Evolutionary conservation across 75 land plant species (phyloP), one percentile per base, ranked within the genome.

Genomic region (Sequoiadendron giganteum): DNA sequence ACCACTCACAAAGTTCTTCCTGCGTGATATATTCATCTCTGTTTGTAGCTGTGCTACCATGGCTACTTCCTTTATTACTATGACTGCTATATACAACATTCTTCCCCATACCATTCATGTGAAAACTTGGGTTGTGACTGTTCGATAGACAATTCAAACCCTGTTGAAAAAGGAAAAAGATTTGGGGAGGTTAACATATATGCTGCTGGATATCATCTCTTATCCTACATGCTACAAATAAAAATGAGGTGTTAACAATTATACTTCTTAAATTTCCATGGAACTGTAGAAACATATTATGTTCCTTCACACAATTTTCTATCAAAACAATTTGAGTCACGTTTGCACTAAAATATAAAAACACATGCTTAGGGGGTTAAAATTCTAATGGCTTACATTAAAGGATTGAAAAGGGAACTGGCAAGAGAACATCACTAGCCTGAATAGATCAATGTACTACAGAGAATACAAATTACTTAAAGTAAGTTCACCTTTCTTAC

Each of bases 51-150:
- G 21, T 81, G 49, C 52, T 81, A 45, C 5, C 2, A 81, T 81
- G 11, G 30, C 48, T 25, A 45, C 48, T 81, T 39, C 32, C 76
- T 68, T 38, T 65, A 70, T 16, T 38, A 58, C 56, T 73, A 56
- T 54, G 28, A 36, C n/a, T 84, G 77, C 86, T 19, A 28, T 89
- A 85, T 49, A 88, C 82, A 34, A 84, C 18, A 47, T 89, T 42
- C 86, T 88, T 90, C 40, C 86, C 90, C 72, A 32, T 18, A 43
- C 86, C 85, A 84, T 52, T 88, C 47, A 88, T 89, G 39, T 87
- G 90, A 81, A 87, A 90, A 36, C 86, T 88, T 15, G 90, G 86
- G 75, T 90, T 88, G 58, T 84, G 89, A 49, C 89, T 90, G 58
- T 90, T 90, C 68, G 90, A 83, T 73, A 18, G 30, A 10, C 48